These are phyloP conservation scores for Fusarium temperatum DNA, from an alignment of 2,329 filamentous ascomycete species.

Conservation along the genomic window DNA sequence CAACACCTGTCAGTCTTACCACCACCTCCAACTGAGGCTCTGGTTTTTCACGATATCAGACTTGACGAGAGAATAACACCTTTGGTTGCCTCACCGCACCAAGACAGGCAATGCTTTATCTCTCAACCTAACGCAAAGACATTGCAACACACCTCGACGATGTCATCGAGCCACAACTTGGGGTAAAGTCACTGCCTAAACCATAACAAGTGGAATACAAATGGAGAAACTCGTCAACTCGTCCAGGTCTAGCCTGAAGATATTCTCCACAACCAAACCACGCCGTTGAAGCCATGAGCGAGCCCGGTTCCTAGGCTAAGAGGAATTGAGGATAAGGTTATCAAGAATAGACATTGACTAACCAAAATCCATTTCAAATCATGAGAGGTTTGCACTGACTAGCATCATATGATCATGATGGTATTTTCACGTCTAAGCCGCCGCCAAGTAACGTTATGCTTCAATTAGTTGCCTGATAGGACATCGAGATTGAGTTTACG, in stretches of 20 bases:
- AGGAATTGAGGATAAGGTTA: neutral
- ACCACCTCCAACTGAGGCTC: neutral
- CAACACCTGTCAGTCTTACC: conserved; percentile 10
- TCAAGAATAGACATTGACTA: conserved; percentile 21
- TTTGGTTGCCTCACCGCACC: neutral
- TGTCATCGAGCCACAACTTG: conserved; percentile 20
- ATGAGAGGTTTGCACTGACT: neutral
- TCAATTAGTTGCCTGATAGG: conserved; percentile 8
- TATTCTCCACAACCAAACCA: conserved; percentile 8
- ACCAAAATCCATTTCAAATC: neutral
- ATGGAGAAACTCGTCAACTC: conserved; percentile 6
- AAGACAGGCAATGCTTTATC: neutral
- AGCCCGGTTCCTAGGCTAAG: neutral
- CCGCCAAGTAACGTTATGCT: conserved; percentile 11
- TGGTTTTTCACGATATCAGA: neutral
- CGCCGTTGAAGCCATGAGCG: conserved; percentile 10
- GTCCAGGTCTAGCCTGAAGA: conserved; percentile 2
- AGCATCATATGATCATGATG: conserved; percentile 8
- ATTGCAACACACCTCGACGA: neutral
- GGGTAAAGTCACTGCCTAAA: conserved; percentile 6
- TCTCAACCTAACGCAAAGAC: neutral
- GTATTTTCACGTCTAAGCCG: neutral
- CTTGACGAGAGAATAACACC: neutral
- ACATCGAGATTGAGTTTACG: neutral
- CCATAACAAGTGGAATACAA: conserved; percentile 22